Base-by-base conservation (phyloP, 768 basidiomycete species). In the Calocera viscosa region DNA sequence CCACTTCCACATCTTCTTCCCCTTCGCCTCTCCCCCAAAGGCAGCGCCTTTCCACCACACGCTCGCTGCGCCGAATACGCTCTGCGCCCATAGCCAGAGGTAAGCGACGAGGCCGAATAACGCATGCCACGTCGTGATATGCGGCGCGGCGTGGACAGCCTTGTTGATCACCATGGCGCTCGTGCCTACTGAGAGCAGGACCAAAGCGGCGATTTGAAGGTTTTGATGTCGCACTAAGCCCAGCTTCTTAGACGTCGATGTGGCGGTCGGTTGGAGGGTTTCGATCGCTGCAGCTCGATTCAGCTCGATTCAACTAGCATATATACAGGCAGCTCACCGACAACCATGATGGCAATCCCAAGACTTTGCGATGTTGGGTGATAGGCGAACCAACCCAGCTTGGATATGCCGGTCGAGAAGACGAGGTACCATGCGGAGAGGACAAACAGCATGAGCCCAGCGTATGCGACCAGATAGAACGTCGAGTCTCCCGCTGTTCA, bases 1-100 rank as follows among this genome's bases (percentile, higher is more conserved):
- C 70, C 90, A 92, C 73, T 91, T 93, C 87, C 90, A 93, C 22
- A 91, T 67, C 1, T 77, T 74, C 74, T 89, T 92, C 16, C 90
- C 89, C 73, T 83, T 86, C 49, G 78, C 74, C 16, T 83, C 85
- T 0, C 90, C 89, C 2, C 90, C 89, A 72, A 91, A 88, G 0
- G 80, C 78, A 17, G 79, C 80, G 12, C 90, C 90, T 7, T 77
- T 80, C 68, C 81, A 85, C 90, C 90, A 91, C 17, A 90, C 88
- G 64, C 86, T 89, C n/a, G 83, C 85, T 1, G 80, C 88, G 3
- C 91, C 91, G 0, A 91, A 19, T 10, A 79, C 66, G 7, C 83
- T 76, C 71, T 92, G 90, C 34, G 81, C 66, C 12, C 75, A 28
- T 47, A 91, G 76, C 88, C 87, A 89, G 11, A 74, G 68, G 49